These are phyloP conservation scores for Kwoniella shandongensis DNA, from an alignment of 768 basidiomycete species.

Conservation along the genomic window DNA sequence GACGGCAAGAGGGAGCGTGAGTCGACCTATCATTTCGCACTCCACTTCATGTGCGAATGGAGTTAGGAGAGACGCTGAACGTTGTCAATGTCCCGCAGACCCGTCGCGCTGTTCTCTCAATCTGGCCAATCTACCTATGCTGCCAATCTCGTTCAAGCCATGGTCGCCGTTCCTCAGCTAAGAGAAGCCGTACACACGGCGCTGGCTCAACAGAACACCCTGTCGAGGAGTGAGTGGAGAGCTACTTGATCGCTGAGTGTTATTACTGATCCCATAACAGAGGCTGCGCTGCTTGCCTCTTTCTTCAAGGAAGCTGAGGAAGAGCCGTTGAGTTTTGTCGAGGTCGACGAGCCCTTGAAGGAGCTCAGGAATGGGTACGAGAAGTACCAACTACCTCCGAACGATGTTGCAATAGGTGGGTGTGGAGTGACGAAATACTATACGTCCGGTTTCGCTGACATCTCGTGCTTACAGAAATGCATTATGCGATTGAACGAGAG, in stretches of 20 bases:
- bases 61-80: slow-evolving; percentile 2
- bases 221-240: slow-evolving; percentile 10
- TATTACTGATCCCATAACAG: not conserved
- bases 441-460: too few species aligned
- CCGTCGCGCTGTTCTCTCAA: slow-evolving; percentile 34
- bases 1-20: slow-evolving; percentile 36
- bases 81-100: slow-evolving; percentile 20
- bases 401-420: slow-evolving; percentile 18
- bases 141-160: slow-evolving; percentile 36
- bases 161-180: slow-evolving; percentile 42
- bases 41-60: too few species aligned
- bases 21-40: too few species aligned
- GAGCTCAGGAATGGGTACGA: slow-evolving; percentile 10
- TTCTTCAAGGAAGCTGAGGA: not conserved
- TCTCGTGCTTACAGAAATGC: too few species aligned
- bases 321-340: slow-evolving; percentile 18
- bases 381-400: slow-evolving; percentile 33
- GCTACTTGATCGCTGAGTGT: not conserved
- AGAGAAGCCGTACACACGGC: slow-evolving; percentile 20
- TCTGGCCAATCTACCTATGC: slow-evolving; percentile 34
- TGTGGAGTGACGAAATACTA: not conserved
- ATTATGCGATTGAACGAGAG: too few species aligned
- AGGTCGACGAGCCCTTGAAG: slow-evolving; percentile 28
- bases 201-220: not conserved
- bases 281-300: not conserved